Evolutionary conservation across 2,329 filamentous ascomycete genomes (phyloP).

Genomic region (Pseudonectria foliicola): DNA sequence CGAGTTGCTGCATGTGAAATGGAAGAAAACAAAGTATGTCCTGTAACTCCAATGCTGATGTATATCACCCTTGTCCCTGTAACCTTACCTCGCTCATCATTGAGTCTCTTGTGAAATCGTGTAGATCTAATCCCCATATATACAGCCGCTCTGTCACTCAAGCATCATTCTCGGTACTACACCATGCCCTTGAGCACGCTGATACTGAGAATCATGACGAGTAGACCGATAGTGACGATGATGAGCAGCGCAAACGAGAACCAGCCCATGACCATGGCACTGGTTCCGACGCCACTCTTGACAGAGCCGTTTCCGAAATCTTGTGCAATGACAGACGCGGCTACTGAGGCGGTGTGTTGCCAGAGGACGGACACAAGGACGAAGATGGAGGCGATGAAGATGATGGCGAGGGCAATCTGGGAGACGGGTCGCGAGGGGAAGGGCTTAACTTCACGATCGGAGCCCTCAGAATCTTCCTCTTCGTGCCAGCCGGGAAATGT

Average conservation of each 20-base stretch:
- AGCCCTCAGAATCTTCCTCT: conserved; percentile 72
- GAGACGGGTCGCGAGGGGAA: conserved; percentile 90
- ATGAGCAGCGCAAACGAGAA: conserved; percentile 92
- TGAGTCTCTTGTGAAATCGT: conserved; percentile 10
- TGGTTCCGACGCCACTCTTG: conserved; percentile 80
- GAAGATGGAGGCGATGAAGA: conserved; percentile 70
- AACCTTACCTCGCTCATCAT: conserved; percentile 15
- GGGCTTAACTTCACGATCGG: conserved; percentile 84
- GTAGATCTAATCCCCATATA: conserved; percentile 16
- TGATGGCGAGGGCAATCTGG: conserved; percentile 86
- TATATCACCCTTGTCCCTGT: conserved; percentile 14
- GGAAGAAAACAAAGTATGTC: conserved; percentile 13
- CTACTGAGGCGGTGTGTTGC: conserved; percentile 95
- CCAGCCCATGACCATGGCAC: conserved; percentile 96
- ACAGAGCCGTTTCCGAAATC: conserved; percentile 88
- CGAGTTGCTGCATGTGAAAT: conserved; percentile 14
- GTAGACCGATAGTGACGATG: conserved; percentile 86
- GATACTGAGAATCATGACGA: conserved; percentile 96
- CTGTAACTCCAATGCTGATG: conserved; percentile 30
- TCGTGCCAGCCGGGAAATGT: conserved; percentile 98
- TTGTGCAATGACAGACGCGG: conserved; percentile 86
- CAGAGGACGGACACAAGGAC: conserved; percentile 70
- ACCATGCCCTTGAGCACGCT: conserved; percentile 61
- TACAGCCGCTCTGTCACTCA: conserved; percentile 4
- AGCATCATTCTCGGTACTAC: conserved; percentile 10